These are phyloP conservation scores for Eudorina sp. DNA, from an alignment of 139 green algal species.

Conservation along the genomic window DNA sequence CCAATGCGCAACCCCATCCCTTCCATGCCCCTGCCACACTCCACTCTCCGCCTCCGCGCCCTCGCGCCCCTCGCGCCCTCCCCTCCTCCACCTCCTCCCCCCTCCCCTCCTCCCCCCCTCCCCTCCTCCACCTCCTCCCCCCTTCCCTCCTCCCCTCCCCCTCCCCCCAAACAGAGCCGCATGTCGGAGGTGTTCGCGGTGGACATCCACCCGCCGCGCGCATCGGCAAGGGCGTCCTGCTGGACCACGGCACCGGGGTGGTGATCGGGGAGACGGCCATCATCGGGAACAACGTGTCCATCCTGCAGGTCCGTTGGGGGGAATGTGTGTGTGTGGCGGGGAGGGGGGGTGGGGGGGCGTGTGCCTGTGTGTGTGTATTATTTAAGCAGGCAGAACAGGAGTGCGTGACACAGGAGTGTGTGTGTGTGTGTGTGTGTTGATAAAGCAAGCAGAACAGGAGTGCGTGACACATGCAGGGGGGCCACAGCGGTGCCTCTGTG, in stretches of 20 bases:
- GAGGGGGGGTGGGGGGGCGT: no score
- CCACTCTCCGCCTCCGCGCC: background rate
- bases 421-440: no score
- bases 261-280: slow-evolving; percentile 95
- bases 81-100: background rate
- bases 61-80: background rate
- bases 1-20: no score
- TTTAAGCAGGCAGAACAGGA: no score
- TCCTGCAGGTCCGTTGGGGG: slow-evolving; percentile 79
- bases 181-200: slow-evolving; percentile 86
- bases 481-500: no score
- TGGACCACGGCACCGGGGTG: slow-evolving; percentile 96
- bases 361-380: no score
- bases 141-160: background rate
- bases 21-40: no score
- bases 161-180: slow-evolving; percentile 45
- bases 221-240: slow-evolving; percentile 95
- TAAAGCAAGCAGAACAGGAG: no score
- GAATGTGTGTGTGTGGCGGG: no score
- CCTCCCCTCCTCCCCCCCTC: background rate
- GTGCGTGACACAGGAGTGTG: no score
- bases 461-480: no score
- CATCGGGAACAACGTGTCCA: slow-evolving; percentile 90
- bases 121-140: background rate
- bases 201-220: slow-evolving; percentile 95